Conservation (phyloP, 139 green algal genomes). For the Chlorokybus atmophyticus region DNA sequence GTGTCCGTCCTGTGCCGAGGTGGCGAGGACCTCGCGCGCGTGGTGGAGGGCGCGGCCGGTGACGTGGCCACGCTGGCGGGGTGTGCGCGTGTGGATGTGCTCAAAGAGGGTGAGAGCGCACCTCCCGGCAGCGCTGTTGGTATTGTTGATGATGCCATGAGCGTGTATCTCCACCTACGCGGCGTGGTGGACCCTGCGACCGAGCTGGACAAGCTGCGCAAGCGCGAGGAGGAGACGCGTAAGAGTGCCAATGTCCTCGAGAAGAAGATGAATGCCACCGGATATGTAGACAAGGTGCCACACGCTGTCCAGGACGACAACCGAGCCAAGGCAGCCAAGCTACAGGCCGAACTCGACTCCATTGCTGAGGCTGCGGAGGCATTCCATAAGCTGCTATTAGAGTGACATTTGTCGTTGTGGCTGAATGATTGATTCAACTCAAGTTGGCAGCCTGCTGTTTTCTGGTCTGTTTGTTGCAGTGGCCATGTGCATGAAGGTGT, state of each 20-base stretch:
- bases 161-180: conserved; percentile 46
- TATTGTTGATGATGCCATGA: conserved; percentile 67
- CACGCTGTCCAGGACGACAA: conserved; percentile 26
- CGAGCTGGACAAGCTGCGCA: conserved; percentile 79
- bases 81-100: too few relatives aligned
- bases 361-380: conserved; percentile 19
- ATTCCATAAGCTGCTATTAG: conserved; percentile 27
- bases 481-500: too few relatives aligned
- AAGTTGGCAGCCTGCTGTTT: too few relatives aligned
- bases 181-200: conserved; percentile 76
- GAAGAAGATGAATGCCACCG: conserved; percentile 29
- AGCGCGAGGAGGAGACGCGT: conserved; percentile 51
- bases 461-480: too few relatives aligned
- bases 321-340: conserved; percentile 16
- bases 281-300: conserved; percentile 35
- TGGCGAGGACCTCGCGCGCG: too few relatives aligned
- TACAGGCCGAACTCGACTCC: conserved; percentile 21
- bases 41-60: too few relatives aligned
- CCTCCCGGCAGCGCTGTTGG: conserved; percentile 53
- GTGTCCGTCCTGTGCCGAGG: conserved; percentile 33
- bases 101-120: conserved; percentile 1
- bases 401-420: too few relatives aligned
- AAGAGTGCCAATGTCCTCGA: conserved; percentile 4
- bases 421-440: too few relatives aligned
- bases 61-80: neutral